phyloP scores from a whole-genome alignment of 2,329 filamentous ascomycete genomes.

The Botrytis sinoallii region DNA sequence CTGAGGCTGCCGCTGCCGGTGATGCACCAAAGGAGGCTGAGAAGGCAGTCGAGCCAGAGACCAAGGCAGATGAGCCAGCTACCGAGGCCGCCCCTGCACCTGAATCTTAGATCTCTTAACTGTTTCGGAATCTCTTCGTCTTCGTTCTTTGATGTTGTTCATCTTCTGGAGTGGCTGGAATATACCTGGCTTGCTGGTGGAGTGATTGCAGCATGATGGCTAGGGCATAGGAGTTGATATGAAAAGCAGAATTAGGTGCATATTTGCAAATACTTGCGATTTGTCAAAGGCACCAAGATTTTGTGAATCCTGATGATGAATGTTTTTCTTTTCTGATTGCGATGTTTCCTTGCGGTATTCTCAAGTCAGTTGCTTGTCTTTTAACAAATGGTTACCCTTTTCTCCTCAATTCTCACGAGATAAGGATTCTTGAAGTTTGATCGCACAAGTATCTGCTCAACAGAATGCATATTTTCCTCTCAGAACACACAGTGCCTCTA shows the following conservation, averaged over 20 bases:
- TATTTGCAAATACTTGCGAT: conserved; percentile 34
- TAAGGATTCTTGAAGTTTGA: conserved; percentile 30
- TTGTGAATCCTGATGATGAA: conserved; percentile 39
- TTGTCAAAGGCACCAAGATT: conserved; percentile 39
- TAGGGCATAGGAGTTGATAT: conserved; percentile 39
- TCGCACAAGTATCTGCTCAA: conserved; percentile 34
- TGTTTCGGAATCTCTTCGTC: conserved; percentile 39
- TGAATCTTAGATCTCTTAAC: conserved; percentile 49
- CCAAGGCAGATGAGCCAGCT: conserved; percentile 40
- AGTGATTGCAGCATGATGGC: conserved; percentile 36
- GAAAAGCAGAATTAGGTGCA: conserved; percentile 38
- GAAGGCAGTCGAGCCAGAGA: conserved; percentile 48
- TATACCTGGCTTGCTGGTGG: conserved; percentile 36
- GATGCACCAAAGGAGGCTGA: conserved; percentile 62
- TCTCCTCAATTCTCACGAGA: conserved; percentile 30
- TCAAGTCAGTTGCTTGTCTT: conserved; percentile 20
- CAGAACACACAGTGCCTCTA: conserved; percentile 32
- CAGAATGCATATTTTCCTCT: conserved; percentile 34
- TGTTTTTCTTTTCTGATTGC: conserved; percentile 39
- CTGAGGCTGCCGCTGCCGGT: conserved; percentile 57
- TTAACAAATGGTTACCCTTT: conserved; percentile 24
- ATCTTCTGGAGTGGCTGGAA: conserved; percentile 36
- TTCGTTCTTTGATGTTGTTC: conserved; percentile 41
- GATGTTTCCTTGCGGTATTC: conserved; percentile 27
- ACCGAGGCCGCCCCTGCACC: conserved; percentile 43